Conservation (phyloP, 1,284 basidiomycete species). For the Puccinia hordei region DNA sequence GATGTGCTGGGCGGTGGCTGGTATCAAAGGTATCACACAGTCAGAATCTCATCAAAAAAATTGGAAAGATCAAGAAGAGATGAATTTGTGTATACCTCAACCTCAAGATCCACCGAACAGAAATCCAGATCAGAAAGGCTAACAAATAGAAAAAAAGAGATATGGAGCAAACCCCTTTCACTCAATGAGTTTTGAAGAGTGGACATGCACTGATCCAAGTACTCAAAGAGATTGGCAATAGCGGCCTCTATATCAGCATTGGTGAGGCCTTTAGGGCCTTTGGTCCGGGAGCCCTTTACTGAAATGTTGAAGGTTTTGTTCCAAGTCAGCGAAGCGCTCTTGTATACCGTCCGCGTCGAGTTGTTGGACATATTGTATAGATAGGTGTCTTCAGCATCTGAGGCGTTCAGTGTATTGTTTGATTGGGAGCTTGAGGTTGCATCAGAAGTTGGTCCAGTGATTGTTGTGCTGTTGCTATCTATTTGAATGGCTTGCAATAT, state of each 20-base stretch:
- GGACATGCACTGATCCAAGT: constrained; percentile 90
- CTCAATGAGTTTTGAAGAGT: constrained; percentile 86
- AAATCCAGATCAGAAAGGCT: neutral
- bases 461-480: too few species aligned
- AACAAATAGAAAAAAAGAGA: neutral
- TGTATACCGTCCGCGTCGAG: constrained; percentile 94
- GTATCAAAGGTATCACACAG: constrained; percentile 61
- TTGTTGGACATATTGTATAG: too few species aligned
- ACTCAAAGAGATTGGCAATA: constrained; percentile 89
- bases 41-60: neutral
- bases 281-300: constrained; percentile 66
- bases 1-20: constrained; percentile 75
- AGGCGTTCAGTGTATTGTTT: too few species aligned
- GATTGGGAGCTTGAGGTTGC: too few species aligned
- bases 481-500: too few species aligned
- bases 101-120: constrained; percentile 69
- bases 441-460: too few species aligned
- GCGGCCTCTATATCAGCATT: constrained; percentile 94
- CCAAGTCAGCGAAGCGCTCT: constrained; percentile 86
- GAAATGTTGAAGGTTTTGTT: constrained; percentile 96
- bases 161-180: constrained; percentile 60
- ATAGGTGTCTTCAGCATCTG: too few species aligned
- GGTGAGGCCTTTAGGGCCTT: constrained; percentile 71
- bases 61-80: neutral
- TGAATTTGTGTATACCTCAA: constrained; percentile 72